A percentile compares a stretch with the other conserved stretches of the same genome.
Evolutionary conservation across 768 basidiomycete species (phyloP).

Genomic region (Lentinula guzmanii): DNA sequence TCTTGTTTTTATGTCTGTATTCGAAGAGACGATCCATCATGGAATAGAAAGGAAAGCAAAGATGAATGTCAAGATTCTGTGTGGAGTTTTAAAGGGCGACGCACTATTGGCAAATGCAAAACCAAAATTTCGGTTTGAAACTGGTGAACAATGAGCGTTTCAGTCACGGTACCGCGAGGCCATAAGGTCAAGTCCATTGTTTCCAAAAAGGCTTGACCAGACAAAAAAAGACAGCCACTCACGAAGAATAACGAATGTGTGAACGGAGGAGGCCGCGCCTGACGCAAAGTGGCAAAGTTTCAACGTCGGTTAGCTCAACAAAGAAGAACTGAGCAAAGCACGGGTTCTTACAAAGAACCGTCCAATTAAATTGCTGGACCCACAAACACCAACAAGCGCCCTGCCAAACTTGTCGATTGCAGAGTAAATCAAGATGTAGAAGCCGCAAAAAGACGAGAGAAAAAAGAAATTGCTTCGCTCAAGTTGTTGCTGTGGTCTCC

Average conservation of each 20-base stretch:
- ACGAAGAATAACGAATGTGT: slow-evolving; percentile 52
- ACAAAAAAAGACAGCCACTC: slow-evolving; percentile 26
- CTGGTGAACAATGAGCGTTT: slow-evolving; percentile 24
- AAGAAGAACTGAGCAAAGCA: slow-evolving; percentile 18
- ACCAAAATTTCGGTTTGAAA: not conserved
- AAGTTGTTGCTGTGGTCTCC: not conserved
- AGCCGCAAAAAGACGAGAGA: slow-evolving; percentile 6
- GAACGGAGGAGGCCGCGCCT: slow-evolving; percentile 72
- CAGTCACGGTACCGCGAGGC: slow-evolving; percentile 7
- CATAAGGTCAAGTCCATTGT: not conserved
- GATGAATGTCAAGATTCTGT: slow-evolving; percentile 22
- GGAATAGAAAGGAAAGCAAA: slow-evolving; percentile 14
- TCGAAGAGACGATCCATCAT: slow-evolving; percentile 13
- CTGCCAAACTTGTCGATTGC: slow-evolving; percentile 24
- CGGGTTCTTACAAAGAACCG: slow-evolving; percentile 24
- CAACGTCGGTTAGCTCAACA: not conserved
- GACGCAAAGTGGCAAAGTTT: slow-evolving; percentile 14
- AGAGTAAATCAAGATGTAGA: not conserved
- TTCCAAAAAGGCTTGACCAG: not conserved
- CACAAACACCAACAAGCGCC: slow-evolving; percentile 15
- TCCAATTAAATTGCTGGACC: slow-evolving; percentile 27
- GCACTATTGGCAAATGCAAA: not conserved
- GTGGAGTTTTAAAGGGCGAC: not conserved
- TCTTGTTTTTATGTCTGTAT: slow-evolving; percentile 36
- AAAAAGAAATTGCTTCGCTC: not conserved